Evolutionary conservation across 768 basidiomycete species (phyloP), one percentile per base, ranked within the genome.

Genomic region (Phlegmacium glaucopus): DNA sequence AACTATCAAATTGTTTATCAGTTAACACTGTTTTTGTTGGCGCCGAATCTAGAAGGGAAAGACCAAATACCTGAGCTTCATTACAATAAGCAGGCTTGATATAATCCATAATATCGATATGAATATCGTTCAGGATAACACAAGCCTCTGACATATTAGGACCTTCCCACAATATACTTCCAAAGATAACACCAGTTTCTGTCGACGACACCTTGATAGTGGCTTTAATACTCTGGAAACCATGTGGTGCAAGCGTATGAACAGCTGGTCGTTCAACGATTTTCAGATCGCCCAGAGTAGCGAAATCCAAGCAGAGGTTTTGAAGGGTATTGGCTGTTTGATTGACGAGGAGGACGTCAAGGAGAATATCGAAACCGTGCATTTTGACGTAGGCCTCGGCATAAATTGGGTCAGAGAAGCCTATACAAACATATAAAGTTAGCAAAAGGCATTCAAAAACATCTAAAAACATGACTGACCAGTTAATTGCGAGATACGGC

Each of bases 181-280:
- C 96, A 54, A 98, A 98, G 56, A 97, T 96, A 51, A 97, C 94
- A 36, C 94, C 96, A 1, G 96, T 98, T 68, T 99, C 96, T 0
- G 96, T 98, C 16, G 93, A 96, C 0, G 95, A 94, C 1, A 95
- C 89, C 73, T 99, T 98, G 72, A 99, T 94, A 1, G 96, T 97
- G 13, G 94, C 93, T 65, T 97, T 97, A 72, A 98, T 93, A 62
- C 87, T 93, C 69, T 96, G 95, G 87, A 98, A 99, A 15, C 90
- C 89, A 59, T 98, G 92, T 0, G 95, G 96, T 1, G 84, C 95
- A 34, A 98, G 79, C 0, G 94, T 97, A 60, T 94, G 90, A 6
- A 93, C 86, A 1, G 90, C 75, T 2, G 96, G 94, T n/a, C 94
- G 79, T 64, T 98, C 96, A 16, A 98, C 92, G 10, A 99, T 85